A percentile compares a stretch with the other conserved stretches of the same genome.
These are phyloP conservation scores for Chalciporus pseudorubinellus DNA, from an alignment of 768 basidiomycete species.

Conservation along the genomic window DNA sequence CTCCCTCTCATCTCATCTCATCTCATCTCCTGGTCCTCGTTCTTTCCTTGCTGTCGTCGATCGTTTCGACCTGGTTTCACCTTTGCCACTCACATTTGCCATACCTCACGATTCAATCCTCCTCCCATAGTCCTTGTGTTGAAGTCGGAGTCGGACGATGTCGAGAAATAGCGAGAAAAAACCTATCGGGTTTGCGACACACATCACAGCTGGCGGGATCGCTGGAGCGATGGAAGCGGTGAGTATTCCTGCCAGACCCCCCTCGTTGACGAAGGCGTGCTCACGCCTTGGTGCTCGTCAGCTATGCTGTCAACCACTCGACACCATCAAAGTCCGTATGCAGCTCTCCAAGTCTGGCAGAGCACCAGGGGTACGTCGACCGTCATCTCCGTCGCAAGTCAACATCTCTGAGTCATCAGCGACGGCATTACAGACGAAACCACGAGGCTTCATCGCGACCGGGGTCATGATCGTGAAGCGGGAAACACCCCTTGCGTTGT, in stretches of 20 bases:
- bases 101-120: neutral
- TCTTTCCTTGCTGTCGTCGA: neutral
- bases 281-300: conserved; percentile 26
- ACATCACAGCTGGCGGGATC: conserved; percentile 91
- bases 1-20: neutral
- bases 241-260: conserved; percentile 21
- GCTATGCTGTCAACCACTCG: conserved; percentile 88
- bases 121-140: neutral
- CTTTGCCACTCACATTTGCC: neutral
- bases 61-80: neutral
- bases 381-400: neutral
- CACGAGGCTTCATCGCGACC: conserved; percentile 90
- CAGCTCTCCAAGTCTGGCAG: conserved; percentile 85
- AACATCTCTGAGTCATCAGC: neutral
- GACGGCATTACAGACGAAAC: conserved; percentile 67
- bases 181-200: conserved; percentile 80
- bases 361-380: conserved; percentile 71
- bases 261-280: neutral
- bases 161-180: conserved; percentile 62
- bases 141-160: conserved; percentile 34
- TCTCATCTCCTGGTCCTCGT: neutral
- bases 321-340: conserved; percentile 99
- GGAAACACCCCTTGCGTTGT: conserved; percentile 93
- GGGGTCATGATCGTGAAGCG: conserved; percentile 82
- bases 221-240: conserved; percentile 95